These are phyloP conservation scores for Isabelozyma heimii DNA, from an alignment of 805 yeast genomes.

Conservation along the genomic window DNA sequence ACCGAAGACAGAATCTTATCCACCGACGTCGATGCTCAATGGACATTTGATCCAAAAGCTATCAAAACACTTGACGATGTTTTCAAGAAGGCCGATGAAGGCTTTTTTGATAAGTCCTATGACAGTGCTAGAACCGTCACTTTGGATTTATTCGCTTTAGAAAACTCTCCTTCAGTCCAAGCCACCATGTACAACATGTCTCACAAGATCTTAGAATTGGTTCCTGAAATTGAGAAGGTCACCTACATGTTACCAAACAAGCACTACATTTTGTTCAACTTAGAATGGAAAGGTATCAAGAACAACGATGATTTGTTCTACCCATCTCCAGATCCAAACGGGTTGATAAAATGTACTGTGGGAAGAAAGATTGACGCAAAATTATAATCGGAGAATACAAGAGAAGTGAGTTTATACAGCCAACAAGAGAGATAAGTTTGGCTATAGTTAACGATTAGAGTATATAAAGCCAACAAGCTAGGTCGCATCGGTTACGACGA, in stretches of 20 bases:
- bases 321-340: constrained; percentile 91
- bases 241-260: constrained; percentile 84
- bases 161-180: constrained; percentile 91
- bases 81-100: constrained; percentile 50
- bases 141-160: constrained; percentile 74
- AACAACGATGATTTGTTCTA: constrained; percentile 83
- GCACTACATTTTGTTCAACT: constrained; percentile 80
- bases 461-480: too few species aligned
- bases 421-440: too few species aligned
- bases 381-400: constrained; percentile 35
- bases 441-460: too few species aligned
- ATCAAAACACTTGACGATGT: constrained; percentile 51
- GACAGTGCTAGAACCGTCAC: constrained; percentile 65
- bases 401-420: too few species aligned
- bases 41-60: constrained; percentile 60
- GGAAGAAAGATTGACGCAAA: constrained; percentile 54
- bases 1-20: constrained; percentile 83
- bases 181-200: constrained; percentile 96
- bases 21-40: constrained; percentile 75
- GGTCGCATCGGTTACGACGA: too few species aligned
- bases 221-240: constrained; percentile 60
- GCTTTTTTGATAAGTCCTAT: constrained; percentile 65
- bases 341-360: constrained; percentile 84
- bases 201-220: constrained; percentile 59
- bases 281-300: constrained; percentile 79